A percentile compares a stretch with the other conserved stretches of the same genome.
These are phyloP conservation scores for Candida parachauliodes DNA, from an alignment of 805 yeast species.

Conservation along the genomic window DNA sequence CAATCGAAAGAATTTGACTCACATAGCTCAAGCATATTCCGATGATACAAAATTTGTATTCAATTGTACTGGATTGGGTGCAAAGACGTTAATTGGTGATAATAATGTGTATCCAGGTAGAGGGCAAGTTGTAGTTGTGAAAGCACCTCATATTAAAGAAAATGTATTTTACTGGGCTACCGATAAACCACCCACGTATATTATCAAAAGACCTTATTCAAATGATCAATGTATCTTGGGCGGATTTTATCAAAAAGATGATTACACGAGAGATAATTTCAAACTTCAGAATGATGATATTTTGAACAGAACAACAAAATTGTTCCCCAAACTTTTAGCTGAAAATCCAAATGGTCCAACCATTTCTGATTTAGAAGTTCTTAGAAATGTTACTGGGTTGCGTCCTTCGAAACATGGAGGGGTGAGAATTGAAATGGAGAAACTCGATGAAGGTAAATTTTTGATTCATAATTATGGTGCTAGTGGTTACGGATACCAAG, in stretches of 20 bases:
- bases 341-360: slow-evolving; percentile 27
- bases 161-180: slow-evolving; percentile 62
- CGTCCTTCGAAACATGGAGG: slow-evolving; percentile 80
- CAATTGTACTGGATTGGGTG: slow-evolving; percentile 78
- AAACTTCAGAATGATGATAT: slow-evolving; percentile 59
- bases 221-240: slow-evolving; percentile 69
- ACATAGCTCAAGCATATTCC: slow-evolving; percentile 53
- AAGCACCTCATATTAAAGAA: slow-evolving; percentile 63
- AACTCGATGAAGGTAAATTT: slow-evolving; percentile 18
- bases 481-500: slow-evolving; percentile 62
- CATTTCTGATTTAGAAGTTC: slow-evolving; percentile 44
- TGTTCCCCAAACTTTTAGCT: slow-evolving; percentile 50
- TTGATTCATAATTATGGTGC: slow-evolving; percentile 72
- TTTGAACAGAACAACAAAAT: slow-evolving; percentile 50
- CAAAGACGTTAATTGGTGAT: slow-evolving; percentile 58
- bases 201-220: slow-evolving; percentile 68
- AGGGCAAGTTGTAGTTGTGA: slow-evolving; percentile 74
- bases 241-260: slow-evolving; percentile 64
- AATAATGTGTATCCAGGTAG: slow-evolving; percentile 63
- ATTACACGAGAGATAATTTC: slow-evolving; percentile 60
- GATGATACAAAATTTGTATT: slow-evolving; percentile 46
- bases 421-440: slow-evolving; percentile 60
- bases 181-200: slow-evolving; percentile 51
- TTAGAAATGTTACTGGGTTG: slow-evolving; percentile 68
- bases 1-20: slow-evolving; percentile 42